Evolutionary conservation across 164 flowering plant species (phyloP).

Genomic region (Piper longum): DNA sequence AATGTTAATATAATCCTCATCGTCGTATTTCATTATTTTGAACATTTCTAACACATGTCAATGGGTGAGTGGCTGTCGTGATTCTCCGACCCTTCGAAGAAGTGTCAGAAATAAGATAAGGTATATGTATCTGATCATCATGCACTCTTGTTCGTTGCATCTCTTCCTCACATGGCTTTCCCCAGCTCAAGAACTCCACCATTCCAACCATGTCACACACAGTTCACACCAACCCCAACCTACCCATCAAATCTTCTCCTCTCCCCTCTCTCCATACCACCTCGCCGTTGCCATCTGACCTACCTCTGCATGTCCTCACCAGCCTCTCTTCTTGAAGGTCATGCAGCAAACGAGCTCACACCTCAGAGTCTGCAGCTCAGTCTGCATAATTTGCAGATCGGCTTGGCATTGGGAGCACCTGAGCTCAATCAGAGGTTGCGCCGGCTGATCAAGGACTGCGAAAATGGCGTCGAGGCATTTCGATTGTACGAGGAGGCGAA

Average conservation of each 20-base stretch:
- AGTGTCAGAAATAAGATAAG: background rate
- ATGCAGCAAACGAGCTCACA: conserved; percentile 10
- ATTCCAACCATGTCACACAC: conserved; percentile 3
- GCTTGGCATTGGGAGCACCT: conserved; percentile 1
- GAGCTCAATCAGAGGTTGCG: conserved; percentile 24
- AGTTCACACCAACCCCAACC: conserved; percentile 6
- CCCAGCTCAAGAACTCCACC: conserved; percentile 8
- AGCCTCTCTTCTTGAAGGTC: conserved; percentile 15
- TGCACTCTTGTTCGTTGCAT: background rate
- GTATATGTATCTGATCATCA: background rate
- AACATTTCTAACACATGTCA: conserved; percentile 11
- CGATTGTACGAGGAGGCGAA: conserved; percentile 46
- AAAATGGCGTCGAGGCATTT: conserved; percentile 26
- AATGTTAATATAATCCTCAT: no score
- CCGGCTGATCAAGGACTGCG: conserved; percentile 27
- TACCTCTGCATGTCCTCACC: conserved; percentile 18
- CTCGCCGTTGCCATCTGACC: conserved; percentile 6
- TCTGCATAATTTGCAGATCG: conserved; percentile 1
- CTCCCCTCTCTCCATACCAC: conserved; percentile 6
- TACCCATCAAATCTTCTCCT: conserved; percentile 5
- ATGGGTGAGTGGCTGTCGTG: conserved; percentile 8
- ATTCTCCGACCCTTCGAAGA: conserved; percentile 8
- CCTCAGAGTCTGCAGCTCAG: conserved; percentile 4
- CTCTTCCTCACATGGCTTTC: conserved; percentile 21
- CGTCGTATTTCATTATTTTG: no score